Base-by-base conservation (phyloP, 768 basidiomycete species). In the Lactarius vividus region DNA sequence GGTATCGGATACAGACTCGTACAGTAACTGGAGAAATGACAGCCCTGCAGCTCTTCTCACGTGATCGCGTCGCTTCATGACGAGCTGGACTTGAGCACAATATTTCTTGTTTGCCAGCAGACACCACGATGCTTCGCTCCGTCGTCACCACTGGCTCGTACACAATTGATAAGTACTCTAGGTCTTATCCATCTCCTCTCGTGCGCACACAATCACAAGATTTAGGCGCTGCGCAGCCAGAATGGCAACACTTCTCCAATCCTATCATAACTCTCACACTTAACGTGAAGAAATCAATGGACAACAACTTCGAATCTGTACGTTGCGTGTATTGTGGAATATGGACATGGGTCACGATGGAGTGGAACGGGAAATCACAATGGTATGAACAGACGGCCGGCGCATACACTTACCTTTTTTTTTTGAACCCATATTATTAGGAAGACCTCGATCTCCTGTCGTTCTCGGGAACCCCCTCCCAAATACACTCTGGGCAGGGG, bases 161-260 rank as follows among this genome's bases (percentile, higher is more conserved):
- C 71, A 65, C 79, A 16, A 77, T 90, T 31, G 72, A 74, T 62
- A 90, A 89, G 73, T 91, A 91, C 72, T 91, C 89, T 57, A 81
- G 85, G 59, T 86, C 87, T 29, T 86, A 88, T 71, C 82, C 84
- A 28, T 65, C 68, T 59, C 37, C 37, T 23, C 35, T 33, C n/a
- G 26, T 20, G 18, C 68, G 18, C 31, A 70, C 65, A n/a, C 66
- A 61, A 31, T 52, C 67, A 39, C 71, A 44, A 65, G 66, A 61
- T 40, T 65, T 64, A 23, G 52, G 58, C 62, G 33, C 72, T 68
- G 58, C 72, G 20, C 75, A 79, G 39, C 72, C 79, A 2, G 88
- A 90, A 73, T 92, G 91, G 91, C 88, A 91, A 71, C 90, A 92
- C 72, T 91, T 87, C 70, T 82, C 83, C 23, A 90, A 92, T 70